Evolutionary conservation across 208 protist species (phyloP).

Genomic region (Eutreptiella sp.): DNA sequence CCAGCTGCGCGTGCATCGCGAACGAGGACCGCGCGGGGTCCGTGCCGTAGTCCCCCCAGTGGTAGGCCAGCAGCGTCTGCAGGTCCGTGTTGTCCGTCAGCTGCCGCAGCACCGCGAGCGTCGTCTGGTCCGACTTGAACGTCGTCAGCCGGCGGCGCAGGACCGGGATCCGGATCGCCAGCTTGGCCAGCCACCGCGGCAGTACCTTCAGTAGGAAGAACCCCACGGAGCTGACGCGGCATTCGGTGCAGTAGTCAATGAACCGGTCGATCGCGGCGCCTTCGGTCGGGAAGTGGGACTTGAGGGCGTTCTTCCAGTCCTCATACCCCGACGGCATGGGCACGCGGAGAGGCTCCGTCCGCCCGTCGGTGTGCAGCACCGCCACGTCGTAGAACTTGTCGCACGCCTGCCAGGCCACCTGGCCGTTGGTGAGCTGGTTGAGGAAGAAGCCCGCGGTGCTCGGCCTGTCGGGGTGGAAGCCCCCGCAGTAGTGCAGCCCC

Average conservation of each 20-base stretch:
- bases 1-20: conserved; percentile 8
- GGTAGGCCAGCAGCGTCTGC: conserved; percentile 5
- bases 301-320: conserved; percentile 1
- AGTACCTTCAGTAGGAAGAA: conserved; percentile 21
- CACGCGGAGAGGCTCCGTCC: no score
- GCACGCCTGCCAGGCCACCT: conserved; percentile 20
- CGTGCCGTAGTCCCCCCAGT: conserved; percentile 25
- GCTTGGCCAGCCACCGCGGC: neutral
- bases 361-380: neutral
- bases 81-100: conserved; percentile 4
- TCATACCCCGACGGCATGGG: no score
- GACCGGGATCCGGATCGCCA: neutral
- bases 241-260: no score
- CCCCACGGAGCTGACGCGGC: no score
- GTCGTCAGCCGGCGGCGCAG: no score
- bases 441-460: conserved; percentile 14
- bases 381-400: conserved; percentile 17
- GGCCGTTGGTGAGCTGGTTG: conserved; percentile 26
- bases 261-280: conserved; percentile 23
- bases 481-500: conserved; percentile 37
- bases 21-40: conserved; percentile 6
- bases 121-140: no score
- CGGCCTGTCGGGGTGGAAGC: no score
- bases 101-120: neutral
- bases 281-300: conserved; percentile 23